Evolutionary conservation across 2,329 filamentous ascomycete genomes (phyloP).

Genomic region (Phialemoniopsis sp.): DNA sequence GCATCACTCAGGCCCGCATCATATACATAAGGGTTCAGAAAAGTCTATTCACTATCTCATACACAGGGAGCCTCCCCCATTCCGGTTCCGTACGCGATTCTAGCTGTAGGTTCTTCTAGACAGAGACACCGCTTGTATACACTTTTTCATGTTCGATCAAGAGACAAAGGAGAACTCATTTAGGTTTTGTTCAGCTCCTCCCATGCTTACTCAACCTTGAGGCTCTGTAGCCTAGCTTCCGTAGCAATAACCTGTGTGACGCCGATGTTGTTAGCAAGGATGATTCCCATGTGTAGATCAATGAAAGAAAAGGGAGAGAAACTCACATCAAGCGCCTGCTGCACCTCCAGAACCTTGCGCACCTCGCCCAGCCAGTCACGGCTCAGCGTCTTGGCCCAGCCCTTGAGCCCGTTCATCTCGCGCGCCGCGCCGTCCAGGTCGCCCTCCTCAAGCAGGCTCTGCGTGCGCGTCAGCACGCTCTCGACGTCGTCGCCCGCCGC

Average conservation of each 20-base stretch:
- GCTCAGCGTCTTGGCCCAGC: slow-evolving; percentile 94
- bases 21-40: slow-evolving; percentile 1
- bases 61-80: slow-evolving; percentile 6
- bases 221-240: slow-evolving; percentile 82
- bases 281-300: slow-evolving; percentile 1
- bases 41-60: slow-evolving; percentile 13
- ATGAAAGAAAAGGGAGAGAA: slow-evolving; percentile 4
- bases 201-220: slow-evolving; percentile 80
- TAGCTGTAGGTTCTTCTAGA: neutral
- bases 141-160: too few relatives aligned
- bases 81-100: neutral
- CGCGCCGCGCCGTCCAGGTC: slow-evolving; percentile 86
- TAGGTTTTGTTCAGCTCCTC: too few relatives aligned
- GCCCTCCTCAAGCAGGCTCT: slow-evolving; percentile 88
- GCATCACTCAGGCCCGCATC: neutral
- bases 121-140: too few relatives aligned
- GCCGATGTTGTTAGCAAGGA: slow-evolving; percentile 15
- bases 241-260: slow-evolving; percentile 74
- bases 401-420: slow-evolving; percentile 89
- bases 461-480: slow-evolving; percentile 84
- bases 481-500: slow-evolving; percentile 87
- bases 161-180: too few relatives aligned
- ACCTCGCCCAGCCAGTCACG: slow-evolving; percentile 92
- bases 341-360: slow-evolving; percentile 87
- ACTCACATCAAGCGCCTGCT: slow-evolving; percentile 92